A percentile compares a stretch with the other conserved stretches of the same genome.
These are phyloP conservation scores for Tuber borchii DNA, from an alignment of 495 filamentous ascomycete species.

Conservation along the genomic window DNA sequence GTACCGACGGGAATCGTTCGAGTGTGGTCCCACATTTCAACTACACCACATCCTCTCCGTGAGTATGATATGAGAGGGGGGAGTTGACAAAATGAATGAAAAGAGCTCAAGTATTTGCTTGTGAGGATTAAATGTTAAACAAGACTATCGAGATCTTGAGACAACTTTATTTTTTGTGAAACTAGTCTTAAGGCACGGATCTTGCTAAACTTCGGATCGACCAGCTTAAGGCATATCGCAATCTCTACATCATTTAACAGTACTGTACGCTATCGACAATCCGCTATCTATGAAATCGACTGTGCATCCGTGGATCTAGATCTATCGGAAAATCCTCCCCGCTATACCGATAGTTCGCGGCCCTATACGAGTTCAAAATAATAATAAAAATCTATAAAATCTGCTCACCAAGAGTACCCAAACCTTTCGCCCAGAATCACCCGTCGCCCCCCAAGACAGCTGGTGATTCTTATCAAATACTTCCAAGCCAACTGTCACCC, in stretches of 20 bases:
- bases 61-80: neutral
- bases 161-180: neutral
- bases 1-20: neutral
- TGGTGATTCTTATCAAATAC: neutral
- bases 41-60: neutral
- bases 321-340: neutral
- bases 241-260: neutral
- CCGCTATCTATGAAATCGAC: neutral
- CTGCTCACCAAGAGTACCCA: neutral
- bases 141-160: neutral
- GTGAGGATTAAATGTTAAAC: neutral
- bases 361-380: neutral
- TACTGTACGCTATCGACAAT: neutral
- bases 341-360: neutral
- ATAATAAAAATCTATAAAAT: neutral
- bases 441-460: neutral
- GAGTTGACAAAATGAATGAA: neutral
- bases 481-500: conserved; percentile 10
- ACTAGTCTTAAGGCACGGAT: neutral
- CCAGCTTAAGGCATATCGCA: neutral
- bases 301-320: neutral
- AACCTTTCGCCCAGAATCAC: neutral
- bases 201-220: neutral
- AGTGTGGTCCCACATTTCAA: neutral
- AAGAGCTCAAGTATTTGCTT: neutral